These are phyloP conservation scores for Paraconiothyrium sp. DNA, from an alignment of 2,329 filamentous ascomycete genomes.

Conservation along the genomic window DNA sequence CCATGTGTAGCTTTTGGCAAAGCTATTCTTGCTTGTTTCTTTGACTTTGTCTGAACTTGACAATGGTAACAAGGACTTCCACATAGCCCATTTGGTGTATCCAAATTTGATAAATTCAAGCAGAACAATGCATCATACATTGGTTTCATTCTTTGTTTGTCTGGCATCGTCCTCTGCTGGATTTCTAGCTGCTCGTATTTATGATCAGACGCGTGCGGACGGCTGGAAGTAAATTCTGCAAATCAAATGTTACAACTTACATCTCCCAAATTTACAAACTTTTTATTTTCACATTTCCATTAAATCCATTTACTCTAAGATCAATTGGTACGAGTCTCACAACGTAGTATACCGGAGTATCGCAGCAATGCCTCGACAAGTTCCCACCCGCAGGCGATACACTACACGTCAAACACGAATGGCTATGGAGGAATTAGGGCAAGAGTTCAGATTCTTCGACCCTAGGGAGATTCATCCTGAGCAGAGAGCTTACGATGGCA, in stretches of 20 bases:
- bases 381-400: background rate
- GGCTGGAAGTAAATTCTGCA: background rate
- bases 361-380: background rate
- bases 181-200: background rate
- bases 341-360: background rate
- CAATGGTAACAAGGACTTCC: background rate
- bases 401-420: background rate
- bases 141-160: no score
- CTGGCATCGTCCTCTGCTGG: background rate
- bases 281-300: background rate
- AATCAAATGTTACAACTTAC: background rate
- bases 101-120: background rate
- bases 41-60: background rate
- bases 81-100: background rate
- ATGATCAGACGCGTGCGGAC: background rate
- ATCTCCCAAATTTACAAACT: background rate
- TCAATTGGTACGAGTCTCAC: background rate
- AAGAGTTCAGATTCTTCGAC: background rate
- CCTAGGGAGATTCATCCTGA: background rate
- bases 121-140: background rate
- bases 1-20: no score
- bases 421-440: no score
- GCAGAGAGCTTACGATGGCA: background rate
- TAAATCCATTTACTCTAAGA: background rate
- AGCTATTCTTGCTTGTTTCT: background rate